Conservation (phyloP, 2,329 filamentous ascomycete genomes). For the Botryosphaeria dothidea region DNA sequence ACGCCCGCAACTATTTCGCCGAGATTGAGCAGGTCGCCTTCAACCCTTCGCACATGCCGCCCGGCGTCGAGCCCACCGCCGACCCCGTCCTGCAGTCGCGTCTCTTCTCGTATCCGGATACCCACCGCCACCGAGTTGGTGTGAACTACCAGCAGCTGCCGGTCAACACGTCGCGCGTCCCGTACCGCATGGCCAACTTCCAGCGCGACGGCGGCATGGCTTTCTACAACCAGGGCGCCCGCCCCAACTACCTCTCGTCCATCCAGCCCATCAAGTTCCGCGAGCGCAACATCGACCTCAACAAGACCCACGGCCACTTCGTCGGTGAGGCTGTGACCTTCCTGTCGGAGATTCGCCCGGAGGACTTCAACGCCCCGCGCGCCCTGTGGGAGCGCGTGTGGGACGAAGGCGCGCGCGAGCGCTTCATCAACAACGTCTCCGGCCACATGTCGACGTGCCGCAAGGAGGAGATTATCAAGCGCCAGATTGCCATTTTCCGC, state of each 20-base stretch:
- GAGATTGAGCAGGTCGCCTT: constrained; percentile 72
- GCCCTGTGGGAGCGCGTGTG: constrained; percentile 63
- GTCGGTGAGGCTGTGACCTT: constrained; percentile 51
- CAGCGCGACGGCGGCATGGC: constrained; percentile 74
- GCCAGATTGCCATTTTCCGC: constrained; percentile 66
- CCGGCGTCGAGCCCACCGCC: constrained; percentile 68
- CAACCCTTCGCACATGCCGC: constrained; percentile 66
- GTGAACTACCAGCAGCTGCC: constrained; percentile 62
- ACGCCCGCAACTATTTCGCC: constrained; percentile 62
- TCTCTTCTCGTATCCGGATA: constrained; percentile 71
- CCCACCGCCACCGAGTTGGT: constrained; percentile 59
- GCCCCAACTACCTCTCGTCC: constrained; percentile 58
- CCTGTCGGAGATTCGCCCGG: constrained; percentile 53
- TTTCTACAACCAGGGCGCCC: constrained; percentile 63
- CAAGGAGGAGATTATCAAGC: constrained; percentile 62
- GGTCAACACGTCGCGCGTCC: constrained; percentile 54
- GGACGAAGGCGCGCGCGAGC: constrained; percentile 57
- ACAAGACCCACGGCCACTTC: constrained; percentile 54
- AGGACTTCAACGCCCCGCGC: constrained; percentile 59
- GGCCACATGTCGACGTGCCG: constrained; percentile 63
- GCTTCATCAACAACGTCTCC: constrained; percentile 61
- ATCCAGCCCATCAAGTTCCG: constrained; percentile 54
- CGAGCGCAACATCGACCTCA: constrained; percentile 47
- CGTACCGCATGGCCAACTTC: constrained; percentile 63
- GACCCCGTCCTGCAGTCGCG: constrained; percentile 70